Evolutionary conservation across 805 yeast genomes (phyloP), one percentile per base, ranked within the genome.

Genomic region (Cyberlindnera misumaiensis): DNA sequence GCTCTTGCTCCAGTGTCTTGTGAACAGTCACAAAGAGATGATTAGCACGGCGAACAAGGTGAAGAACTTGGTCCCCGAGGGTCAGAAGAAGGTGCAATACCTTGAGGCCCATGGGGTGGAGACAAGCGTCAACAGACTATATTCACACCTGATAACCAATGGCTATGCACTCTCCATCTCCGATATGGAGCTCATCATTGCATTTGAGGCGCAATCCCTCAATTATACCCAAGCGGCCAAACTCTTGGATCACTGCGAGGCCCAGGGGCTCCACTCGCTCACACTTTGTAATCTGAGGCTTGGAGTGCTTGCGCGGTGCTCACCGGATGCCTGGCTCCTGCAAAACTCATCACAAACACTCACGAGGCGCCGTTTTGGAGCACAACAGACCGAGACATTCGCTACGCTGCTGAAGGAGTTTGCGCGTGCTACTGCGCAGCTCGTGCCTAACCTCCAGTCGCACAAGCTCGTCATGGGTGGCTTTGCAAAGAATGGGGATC

Each of bases 401-500:
- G 32, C 43, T 7, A 12, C 24, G 3, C 16, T 47, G 11, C 25
- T 47, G 6, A 11, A 32, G 12, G 35, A 35, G 8, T 42, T 45
- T 18, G 18, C 47, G 8, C 18, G 28, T 28, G 28, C 28, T 2
- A 40, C 47, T 2, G n/a, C 30, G 4, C 10, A 37, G 3, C 41
- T 43, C 35, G 13, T 34, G 1, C 48, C 52, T 15, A 47, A 51
- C 28, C 13, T 51, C 20, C 30, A 42, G 4, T 41, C 53, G 5
- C 53, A 52, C 35, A 49, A 36, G 29, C 47, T 46, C n/a, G 30
- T 51, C 15, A 39, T 52, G 10, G 33, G 44, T 32, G 57, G 57
- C 3, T 49, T 51, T 35, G 47, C 44, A 3, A 43, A 43, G 20
- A 17, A 34, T 20, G 49, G 48, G 3, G 43, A 41, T 13, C 28